Evolutionary conservation across 192 early-diverging fungal species (phyloP).

Genomic region (Dissophora ornata): DNA sequence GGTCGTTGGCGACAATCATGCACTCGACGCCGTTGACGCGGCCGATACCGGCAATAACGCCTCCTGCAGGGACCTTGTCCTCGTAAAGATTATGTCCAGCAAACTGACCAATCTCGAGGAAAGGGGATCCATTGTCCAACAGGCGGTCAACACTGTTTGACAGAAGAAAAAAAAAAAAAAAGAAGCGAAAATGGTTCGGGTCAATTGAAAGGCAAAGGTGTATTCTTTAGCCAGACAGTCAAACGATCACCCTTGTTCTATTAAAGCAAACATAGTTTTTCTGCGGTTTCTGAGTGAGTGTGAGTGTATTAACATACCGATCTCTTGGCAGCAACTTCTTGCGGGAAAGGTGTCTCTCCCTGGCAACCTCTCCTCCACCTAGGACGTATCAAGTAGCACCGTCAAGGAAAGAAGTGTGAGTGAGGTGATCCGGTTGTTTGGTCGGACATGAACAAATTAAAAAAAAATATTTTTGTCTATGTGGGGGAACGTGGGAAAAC

Average conservation of each 20-base stretch:
- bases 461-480: background rate
- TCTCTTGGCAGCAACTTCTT: constrained; percentile 94
- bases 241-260: background rate
- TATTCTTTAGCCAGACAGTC: constrained; percentile 4
- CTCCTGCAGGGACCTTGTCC: constrained; percentile 86
- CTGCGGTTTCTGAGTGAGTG: too few relatives aligned
- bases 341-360: constrained; percentile 84
- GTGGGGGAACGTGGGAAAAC: constrained; percentile 5
- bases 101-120: constrained; percentile 95
- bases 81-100: constrained; percentile 91
- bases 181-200: background rate
- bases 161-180: too few relatives aligned
- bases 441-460: too few relatives aligned
- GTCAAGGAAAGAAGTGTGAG: background rate
- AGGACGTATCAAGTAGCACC: background rate
- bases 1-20: constrained; percentile 97
- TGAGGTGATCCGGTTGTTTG: too few relatives aligned
- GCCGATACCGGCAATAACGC: constrained; percentile 97
- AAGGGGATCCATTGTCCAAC: constrained; percentile 86
- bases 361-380: constrained; percentile 88
- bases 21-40: constrained; percentile 92
- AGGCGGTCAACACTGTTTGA: constrained; percentile 72
- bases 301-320: constrained; percentile 71
- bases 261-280: too few relatives aligned
- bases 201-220: too few relatives aligned